Evolutionary conservation across 1,284 basidiomycete species (phyloP).

Genomic region (Ganoderma lingzhi): DNA sequence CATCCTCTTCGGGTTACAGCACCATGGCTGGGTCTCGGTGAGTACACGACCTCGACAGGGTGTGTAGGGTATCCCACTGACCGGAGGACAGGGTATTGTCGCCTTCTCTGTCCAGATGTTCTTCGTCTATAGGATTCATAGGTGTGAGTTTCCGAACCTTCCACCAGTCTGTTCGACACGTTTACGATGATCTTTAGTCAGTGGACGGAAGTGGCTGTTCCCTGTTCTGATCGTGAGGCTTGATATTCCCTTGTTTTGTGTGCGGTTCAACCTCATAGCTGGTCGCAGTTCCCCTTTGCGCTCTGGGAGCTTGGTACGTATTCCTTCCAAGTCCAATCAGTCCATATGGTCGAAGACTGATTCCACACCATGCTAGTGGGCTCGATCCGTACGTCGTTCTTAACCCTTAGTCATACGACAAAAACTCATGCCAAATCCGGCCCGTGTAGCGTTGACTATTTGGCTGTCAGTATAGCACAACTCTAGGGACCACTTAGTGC

Average conservation of each 20-base stretch:
- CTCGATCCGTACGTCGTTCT: neutral
- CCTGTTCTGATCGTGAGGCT: neutral
- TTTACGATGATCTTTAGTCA: neutral
- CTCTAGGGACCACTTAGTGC: neutral
- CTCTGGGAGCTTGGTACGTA: constrained; percentile 8
- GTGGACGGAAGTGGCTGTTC: neutral
- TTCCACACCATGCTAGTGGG: neutral
- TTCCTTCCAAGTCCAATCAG: neutral
- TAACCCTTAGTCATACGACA: neutral
- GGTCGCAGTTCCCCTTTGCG: neutral
- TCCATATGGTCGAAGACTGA: neutral
- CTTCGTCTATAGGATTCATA: constrained; percentile 7
- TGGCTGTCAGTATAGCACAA: neutral
- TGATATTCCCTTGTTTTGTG: neutral
- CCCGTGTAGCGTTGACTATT: constrained; percentile 1
- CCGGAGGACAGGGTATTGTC: neutral
- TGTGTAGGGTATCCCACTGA: too few species aligned
- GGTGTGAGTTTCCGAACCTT: neutral
- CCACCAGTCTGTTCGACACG: too few species aligned
- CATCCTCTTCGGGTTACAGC: neutral
- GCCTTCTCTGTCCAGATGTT: constrained; percentile 12
- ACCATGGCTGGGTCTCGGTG: constrained; percentile 11
- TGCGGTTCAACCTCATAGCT: neutral
- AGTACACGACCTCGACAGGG: neutral
- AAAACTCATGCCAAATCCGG: neutral